Conservation (phyloP, 148 eudicot species). For the Cornus controversa region DNA sequence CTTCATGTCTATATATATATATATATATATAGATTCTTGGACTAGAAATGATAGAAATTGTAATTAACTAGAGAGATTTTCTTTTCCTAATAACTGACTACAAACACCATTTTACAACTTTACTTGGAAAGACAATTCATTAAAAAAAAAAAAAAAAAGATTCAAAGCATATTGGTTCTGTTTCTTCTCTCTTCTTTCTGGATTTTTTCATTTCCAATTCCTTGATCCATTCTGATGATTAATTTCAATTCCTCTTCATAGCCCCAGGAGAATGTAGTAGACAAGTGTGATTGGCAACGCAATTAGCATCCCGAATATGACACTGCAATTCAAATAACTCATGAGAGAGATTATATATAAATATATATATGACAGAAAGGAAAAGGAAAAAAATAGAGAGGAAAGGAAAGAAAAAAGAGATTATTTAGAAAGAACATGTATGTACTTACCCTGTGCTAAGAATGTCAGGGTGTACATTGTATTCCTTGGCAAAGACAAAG, state of each 20-base stretch:
- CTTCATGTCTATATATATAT: no score
- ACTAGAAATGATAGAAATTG: not conserved
- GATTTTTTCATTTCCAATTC: slow-evolving; percentile 12
- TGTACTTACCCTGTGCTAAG: slow-evolving; percentile 82
- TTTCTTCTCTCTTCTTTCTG: slow-evolving; percentile 1
- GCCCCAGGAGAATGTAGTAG: slow-evolving; percentile 81
- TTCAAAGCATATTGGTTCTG: not conserved
- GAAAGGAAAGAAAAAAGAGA: not conserved
- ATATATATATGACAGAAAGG: not conserved
- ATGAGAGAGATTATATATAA: no score
- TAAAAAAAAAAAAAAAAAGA: not conserved
- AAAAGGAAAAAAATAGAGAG: not conserved
- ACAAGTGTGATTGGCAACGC: slow-evolving; percentile 80
- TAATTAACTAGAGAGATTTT: slow-evolving; percentile 2
- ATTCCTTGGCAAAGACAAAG: slow-evolving; percentile 86
- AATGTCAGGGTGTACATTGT: slow-evolving; percentile 76
- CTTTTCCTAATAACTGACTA: slow-evolving; percentile 8
- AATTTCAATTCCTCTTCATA: slow-evolving; percentile 27
- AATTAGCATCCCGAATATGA: slow-evolving; percentile 86
- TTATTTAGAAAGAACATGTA: not conserved
- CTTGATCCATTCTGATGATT: slow-evolving; percentile 44
- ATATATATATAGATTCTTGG: not conserved
- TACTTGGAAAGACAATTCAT: slow-evolving; percentile 8
- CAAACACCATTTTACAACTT: slow-evolving; percentile 23
- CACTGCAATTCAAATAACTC: slow-evolving; percentile 39